Base-by-base conservation (phyloP, 2,329 filamentous ascomycete genomes). In the Bisporella sp. region DNA sequence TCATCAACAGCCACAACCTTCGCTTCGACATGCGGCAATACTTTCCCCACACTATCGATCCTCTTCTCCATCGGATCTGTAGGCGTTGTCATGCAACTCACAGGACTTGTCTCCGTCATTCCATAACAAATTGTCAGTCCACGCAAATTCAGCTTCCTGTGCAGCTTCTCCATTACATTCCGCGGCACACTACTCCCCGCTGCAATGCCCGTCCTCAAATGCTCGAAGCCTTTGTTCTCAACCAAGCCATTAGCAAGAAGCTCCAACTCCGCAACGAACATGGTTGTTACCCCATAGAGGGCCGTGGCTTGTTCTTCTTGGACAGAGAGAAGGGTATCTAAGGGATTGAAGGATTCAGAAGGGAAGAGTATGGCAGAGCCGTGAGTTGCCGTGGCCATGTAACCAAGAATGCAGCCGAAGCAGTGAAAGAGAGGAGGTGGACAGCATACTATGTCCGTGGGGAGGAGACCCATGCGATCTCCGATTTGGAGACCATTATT, bases 401-500 rank as follows among this genome's bases (percentile, higher is more conserved):
- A 95, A n/a, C 93, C 92, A 1, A 97, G 73, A 6, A 96, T 85
- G 62, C 78, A 85, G 48, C 93, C 93, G 67, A 97, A 97, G 71
- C 93, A 97, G 71, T 85, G 81, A 66, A 95, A 95, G 1, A 96
- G 74, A 0, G 90, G 90, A 1, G 89, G 89, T 12, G 90, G 89
- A 57, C 89, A 92, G 63, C 89, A 89, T 45, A 95, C 82, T 5
- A 85, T 75, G 66, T 97, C 93, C 0, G 73, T 58, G 0, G 84
- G 74, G 0, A 78, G 84, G 9, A 99, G 76, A 0, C 85, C 79
- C 91, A 97, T 96, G 41, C 91, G 79, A 60, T 84, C 73, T 0
- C 87, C 93, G 58, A 97, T 95, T 49, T 90, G 81, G 31, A 78
- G 76, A 32, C 91, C 93, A 64, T 97, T 97, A 70, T 97, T 99